Conservation (phyloP, 345 rosid species). For the Odontarrhena argentea region DNA sequence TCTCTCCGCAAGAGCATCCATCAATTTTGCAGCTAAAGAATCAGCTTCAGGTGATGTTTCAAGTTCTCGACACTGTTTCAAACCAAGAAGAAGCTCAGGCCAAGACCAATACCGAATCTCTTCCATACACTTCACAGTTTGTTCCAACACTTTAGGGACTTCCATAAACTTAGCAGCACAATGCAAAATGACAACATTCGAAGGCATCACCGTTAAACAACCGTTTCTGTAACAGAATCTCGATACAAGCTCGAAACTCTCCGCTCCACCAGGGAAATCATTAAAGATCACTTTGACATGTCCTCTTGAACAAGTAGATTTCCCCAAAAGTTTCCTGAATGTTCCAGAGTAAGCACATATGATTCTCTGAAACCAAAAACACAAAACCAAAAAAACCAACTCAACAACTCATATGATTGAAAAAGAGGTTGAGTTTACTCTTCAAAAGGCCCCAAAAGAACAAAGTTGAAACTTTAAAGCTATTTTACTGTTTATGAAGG, state of each 20-base stretch:
- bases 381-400: background rate
- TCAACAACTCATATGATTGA: constrained; percentile 15
- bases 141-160: constrained; percentile 56
- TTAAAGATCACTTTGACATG: constrained; percentile 72
- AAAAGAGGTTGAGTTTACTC: constrained; percentile 6
- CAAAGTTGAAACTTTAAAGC: constrained; percentile 22
- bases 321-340: constrained; percentile 63
- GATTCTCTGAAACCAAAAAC: constrained; percentile 56
- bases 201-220: constrained; percentile 50
- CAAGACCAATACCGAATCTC: constrained; percentile 74
- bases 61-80: constrained; percentile 70
- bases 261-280: constrained; percentile 87
- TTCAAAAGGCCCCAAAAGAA: constrained; percentile 21
- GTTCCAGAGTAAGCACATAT: constrained; percentile 64
- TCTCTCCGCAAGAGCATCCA: constrained; percentile 67
- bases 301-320: constrained; percentile 47
- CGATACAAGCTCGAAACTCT: constrained; percentile 70
- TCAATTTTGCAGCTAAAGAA: constrained; percentile 51
- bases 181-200: constrained; percentile 58
- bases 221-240: constrained; percentile 84
- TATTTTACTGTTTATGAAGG: constrained; percentile 23
- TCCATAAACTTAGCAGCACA: constrained; percentile 82
- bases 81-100: constrained; percentile 69
- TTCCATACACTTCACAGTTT: constrained; percentile 64
- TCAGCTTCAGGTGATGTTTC: constrained; percentile 42